These are phyloP conservation scores for Elsinoe perseae DNA, from an alignment of 2,329 filamentous ascomycete genomes.

Conservation along the genomic window DNA sequence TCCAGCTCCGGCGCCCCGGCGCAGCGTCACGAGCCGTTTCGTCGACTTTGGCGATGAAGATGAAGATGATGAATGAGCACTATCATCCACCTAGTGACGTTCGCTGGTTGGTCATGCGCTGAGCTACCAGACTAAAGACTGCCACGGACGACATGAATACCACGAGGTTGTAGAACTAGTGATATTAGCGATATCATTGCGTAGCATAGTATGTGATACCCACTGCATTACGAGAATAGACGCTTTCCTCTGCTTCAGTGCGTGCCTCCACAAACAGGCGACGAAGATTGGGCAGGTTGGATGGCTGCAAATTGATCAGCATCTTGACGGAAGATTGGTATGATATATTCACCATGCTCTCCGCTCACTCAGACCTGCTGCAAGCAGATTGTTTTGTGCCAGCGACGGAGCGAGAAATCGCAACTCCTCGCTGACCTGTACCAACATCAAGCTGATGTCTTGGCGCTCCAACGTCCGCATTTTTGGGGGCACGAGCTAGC, in stretches of 20 bases:
- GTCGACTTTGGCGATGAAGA: constrained; percentile 32
- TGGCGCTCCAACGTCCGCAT: not conserved
- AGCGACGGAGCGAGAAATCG: no score
- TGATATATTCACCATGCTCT: no score
- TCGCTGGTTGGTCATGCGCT: constrained; percentile 57
- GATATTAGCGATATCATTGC: constrained; percentile 9
- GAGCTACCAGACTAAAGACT: constrained; percentile 85
- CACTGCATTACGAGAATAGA: constrained; percentile 88
- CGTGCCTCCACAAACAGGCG: constrained; percentile 92
- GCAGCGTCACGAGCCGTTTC: constrained; percentile 26
- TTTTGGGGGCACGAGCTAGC: not conserved
- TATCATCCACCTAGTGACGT: constrained; percentile 6
- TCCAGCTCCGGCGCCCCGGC: constrained; percentile 17
- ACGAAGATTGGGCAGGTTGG: constrained; percentile 85
- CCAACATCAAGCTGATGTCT: not conserved
- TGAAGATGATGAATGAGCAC: constrained; percentile 24
- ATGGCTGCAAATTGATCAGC: constrained; percentile 40
- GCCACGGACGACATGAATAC: constrained; percentile 95
- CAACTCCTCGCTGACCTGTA: not conserved
- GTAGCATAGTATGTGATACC: constrained; percentile 30
- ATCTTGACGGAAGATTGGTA: no score
- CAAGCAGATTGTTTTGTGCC: no score
- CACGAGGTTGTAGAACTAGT: constrained; percentile 92
- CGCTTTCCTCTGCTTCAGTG: constrained; percentile 86
- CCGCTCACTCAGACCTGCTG: no score